Base-by-base conservation (phyloP, 163 green algal genomes). In the Chlorella variabilis region DNA sequence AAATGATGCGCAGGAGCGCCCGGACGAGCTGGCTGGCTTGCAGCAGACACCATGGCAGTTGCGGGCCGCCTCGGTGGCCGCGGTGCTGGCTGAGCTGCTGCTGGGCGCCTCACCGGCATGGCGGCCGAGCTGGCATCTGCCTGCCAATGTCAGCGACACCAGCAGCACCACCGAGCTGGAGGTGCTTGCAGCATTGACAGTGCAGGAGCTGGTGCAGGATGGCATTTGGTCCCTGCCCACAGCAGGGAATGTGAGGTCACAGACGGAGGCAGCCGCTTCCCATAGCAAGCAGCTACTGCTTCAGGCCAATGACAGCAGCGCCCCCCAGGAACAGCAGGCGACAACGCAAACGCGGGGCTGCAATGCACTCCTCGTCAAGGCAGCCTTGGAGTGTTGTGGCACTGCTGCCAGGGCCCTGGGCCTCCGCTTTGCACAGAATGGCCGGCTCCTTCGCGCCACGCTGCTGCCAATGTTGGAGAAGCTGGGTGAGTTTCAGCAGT, bases 391-490 rank as follows among this genome's bases (percentile, higher is more conserved):
- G 78, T 84, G 71, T 13, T 80, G 91, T 54, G 92, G 92, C 18
- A 84, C 71, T 1, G 74, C 54, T 56, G 89, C 90, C 0, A 62
- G 86, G 7, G 86, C 80, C 0, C 48, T 92, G 31, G 93, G 91
- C 0, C 62, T 63, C 0, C 71, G 80, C n/a, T 92, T 95, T 79
- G 77, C 87, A 7, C 27, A 58, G 0, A 65, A 69, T 36, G 88
- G 90, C 9, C 83, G 81, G 42, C 79, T 93, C 39, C 81, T 96
- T 69, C 88, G 91, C n/a, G 23, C 68, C 0, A 77, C 85, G 51
- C 82, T 97, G 77, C 83, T 97, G 78, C 92, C 92, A 9, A 49
- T 96, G 62, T 86, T 97, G 68, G 92, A 97, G 87, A 86, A 90
- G 34, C 78, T 97, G 5, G 89, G 83, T 20, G 86, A 89, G 80